Percentiles rank a stretch among this genome's conserved stretches.
These are phyloP conservation scores for Leucosporidium creatinivorum DNA, from an alignment of 768 basidiomycete genomes.

Conservation along the genomic window DNA sequence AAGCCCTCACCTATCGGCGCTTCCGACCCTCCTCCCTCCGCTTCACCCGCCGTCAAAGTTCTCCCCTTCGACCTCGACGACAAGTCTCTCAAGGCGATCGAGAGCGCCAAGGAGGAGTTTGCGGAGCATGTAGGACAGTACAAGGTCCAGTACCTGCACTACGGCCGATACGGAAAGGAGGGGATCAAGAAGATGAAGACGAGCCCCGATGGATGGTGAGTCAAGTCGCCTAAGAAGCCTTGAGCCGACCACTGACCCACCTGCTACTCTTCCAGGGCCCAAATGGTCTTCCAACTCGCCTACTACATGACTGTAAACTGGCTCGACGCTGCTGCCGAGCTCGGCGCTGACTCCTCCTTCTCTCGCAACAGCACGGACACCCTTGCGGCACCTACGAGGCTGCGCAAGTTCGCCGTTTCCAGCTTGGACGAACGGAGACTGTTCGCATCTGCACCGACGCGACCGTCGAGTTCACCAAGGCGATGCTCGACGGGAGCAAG, in stretches of 20 bases:
- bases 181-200: constrained; percentile 57
- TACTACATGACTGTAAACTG: constrained; percentile 62
- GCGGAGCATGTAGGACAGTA: constrained; percentile 61
- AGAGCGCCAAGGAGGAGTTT: constrained; percentile 59
- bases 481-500: constrained; percentile 66
- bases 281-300: constrained; percentile 90
- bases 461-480: constrained; percentile 71
- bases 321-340: constrained; percentile 20
- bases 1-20: constrained; percentile 47
- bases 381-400: constrained; percentile 61
- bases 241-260: background rate
- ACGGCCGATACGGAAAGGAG: constrained; percentile 79
- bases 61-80: constrained; percentile 63
- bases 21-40: constrained; percentile 22
- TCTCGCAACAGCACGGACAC: background rate
- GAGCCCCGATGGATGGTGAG: constrained; percentile 68
- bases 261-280: constrained; percentile 44
- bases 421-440: constrained; percentile 85
- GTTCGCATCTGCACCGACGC: constrained; percentile 78
- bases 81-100: constrained; percentile 51
- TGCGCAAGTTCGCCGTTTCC: constrained; percentile 83
- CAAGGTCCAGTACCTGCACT: constrained; percentile 74
- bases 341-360: too few species aligned
- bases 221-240: background rate
- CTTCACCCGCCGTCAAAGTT: background rate